phyloP scores from a whole-genome alignment of 495 filamentous ascomycete genomes.

The Penicillium lividum region DNA sequence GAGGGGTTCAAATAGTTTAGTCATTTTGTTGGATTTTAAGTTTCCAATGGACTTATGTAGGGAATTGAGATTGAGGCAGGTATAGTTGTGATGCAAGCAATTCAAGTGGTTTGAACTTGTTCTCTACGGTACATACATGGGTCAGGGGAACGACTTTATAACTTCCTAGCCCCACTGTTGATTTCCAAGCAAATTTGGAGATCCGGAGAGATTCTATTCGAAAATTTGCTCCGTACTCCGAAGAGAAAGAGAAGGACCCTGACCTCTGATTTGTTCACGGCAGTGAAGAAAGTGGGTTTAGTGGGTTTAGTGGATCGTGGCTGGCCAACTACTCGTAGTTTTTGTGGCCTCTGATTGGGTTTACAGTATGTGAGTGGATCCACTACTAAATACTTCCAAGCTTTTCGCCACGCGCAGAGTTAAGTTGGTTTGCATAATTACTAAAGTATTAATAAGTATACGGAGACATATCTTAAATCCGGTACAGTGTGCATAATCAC shows the following conservation, averaged over 20 bases:
- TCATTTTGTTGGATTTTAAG: not conserved
- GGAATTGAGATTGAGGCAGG: not conserved
- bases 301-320: not conserved
- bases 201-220: not conserved
- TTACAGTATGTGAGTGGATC: too few species aligned
- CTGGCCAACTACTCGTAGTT: too few species aligned
- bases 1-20: slow-evolving; percentile 52
- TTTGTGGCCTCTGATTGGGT: too few species aligned
- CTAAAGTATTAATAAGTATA: too few species aligned
- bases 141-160: not conserved
- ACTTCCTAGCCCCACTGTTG: not conserved
- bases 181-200: slow-evolving; percentile 1
- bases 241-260: too few species aligned
- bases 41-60: not conserved
- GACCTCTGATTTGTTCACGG: not conserved
- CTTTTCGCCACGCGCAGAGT: too few species aligned
- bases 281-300: not conserved
- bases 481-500: not conserved
- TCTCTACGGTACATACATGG: not conserved
- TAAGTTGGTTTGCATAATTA: too few species aligned
- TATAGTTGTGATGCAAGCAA: not conserved
- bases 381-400: not conserved
- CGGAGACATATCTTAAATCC: not conserved
- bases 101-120: not conserved
- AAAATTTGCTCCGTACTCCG: not conserved